Evolutionary conservation across 768 basidiomycete genomes (phyloP), one percentile per base, ranked within the genome.

Genomic region (Paxillus rubicundulus): DNA sequence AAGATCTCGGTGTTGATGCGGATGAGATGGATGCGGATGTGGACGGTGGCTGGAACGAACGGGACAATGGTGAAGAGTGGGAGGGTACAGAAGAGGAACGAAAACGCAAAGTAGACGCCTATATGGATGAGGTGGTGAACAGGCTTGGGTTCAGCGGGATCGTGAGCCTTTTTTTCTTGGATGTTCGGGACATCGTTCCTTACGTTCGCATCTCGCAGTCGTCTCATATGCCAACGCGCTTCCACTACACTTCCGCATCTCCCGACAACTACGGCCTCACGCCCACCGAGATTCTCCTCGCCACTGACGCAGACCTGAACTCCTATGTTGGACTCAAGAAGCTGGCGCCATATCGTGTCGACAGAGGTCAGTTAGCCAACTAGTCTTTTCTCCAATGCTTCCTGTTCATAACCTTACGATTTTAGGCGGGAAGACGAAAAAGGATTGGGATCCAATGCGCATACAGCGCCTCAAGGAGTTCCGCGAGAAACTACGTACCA

Each of bases 281-380:
- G 1, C 83, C 96, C 1, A 82, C 78, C 4, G 95, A 99, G 61
- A 91, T 98, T 56, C 77, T 99, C 21, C 79, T 92, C 63, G 94
- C 96, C 6, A 91, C 86, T 3, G 96, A 99, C 70, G 77, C 84
- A 50, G 97, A 99, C 65, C 80, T 99, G 45, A 99, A 98, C 72
- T 79, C 89, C 52, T 92, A 92, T 69, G 81, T 96, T 71, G 82
- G 87, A 40, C 75, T 98, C 61, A 96, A 92, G 72, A 88, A 89
- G 68, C 80, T 92, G 58, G 97, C 96, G 14, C 92, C 97, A 6
- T 98, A 98, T 69, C 84, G 90, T 39, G 76, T 81, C 42, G 77
- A 80, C 27, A 74, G 69, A 60, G 55, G 65, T 61, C 21, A 9
- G 61, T 50, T 24, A 24, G 33, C 12, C 21, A 70, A 63, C 43